Evolutionary conservation across 2,329 filamentous ascomycete species (phyloP).

Genomic region (Elsinoe ampelina): DNA sequence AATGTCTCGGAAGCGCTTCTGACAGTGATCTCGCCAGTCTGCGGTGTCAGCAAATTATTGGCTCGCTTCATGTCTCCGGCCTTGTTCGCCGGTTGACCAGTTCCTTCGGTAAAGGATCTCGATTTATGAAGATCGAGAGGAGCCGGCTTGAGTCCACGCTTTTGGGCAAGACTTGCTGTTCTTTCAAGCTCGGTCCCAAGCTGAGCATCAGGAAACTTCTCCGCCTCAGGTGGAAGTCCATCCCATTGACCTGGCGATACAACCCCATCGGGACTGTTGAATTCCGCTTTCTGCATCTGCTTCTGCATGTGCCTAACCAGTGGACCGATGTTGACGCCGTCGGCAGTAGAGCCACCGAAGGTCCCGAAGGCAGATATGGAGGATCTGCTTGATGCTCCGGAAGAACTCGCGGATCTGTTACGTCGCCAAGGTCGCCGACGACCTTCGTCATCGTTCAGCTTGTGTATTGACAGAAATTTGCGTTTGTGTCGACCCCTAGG

Average conservation of each 20-base stretch:
- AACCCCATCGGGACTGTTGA: constrained; percentile 28
- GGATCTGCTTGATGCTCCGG: constrained; percentile 8
- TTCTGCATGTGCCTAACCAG: constrained; percentile 37
- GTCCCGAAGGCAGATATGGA: constrained; percentile 10
- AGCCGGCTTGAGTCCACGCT: not conserved
- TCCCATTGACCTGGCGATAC: constrained; percentile 35
- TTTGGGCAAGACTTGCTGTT: not conserved
- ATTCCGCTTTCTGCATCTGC: constrained; percentile 33
- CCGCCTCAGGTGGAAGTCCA: constrained; percentile 14
- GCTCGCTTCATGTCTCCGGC: not conserved
- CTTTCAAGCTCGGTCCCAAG: not conserved
- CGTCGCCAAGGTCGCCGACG: constrained; percentile 14
- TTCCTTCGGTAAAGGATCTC: constrained; percentile 1
- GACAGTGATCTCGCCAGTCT: not conserved
- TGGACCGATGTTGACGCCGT: constrained; percentile 37
- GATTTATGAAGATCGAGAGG: constrained; percentile 3
- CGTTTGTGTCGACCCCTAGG: constrained; percentile 14
- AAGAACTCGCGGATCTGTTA: constrained; percentile 13
- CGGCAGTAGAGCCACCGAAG: constrained; percentile 18
- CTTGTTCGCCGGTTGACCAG: not conserved
- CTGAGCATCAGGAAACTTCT: constrained; percentile 16
- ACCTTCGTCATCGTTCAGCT: constrained; percentile 13
- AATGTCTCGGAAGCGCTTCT: not conserved
- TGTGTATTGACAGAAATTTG: constrained; percentile 17
- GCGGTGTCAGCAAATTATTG: not conserved